Conservation (phyloP, 1,284 basidiomycete species). For the Microbotryum lychnidis-dioicae region DNA sequence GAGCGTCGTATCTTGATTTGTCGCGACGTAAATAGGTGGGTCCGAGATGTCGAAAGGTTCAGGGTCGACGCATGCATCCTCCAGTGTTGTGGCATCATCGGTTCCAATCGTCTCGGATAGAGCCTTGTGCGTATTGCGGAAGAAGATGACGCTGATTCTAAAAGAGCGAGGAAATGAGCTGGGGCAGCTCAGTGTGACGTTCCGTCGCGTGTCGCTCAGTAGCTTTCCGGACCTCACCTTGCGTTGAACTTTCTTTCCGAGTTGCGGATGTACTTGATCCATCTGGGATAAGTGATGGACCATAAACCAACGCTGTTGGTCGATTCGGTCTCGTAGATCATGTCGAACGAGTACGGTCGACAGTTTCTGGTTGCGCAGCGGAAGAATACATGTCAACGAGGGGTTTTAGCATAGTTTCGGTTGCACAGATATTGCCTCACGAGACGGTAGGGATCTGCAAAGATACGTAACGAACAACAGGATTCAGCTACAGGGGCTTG, state of each 20-base stretch:
- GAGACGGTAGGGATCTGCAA: constrained; percentile 3
- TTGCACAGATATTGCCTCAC: no score
- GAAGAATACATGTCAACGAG: no score
- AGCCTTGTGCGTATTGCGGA: constrained; percentile 6
- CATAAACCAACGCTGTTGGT: constrained; percentile 9
- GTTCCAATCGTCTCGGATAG: background rate
- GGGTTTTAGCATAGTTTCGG: no score
- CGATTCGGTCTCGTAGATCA: constrained; percentile 10
- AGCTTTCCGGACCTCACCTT: background rate
- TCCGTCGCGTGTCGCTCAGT: background rate
- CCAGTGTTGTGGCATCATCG: constrained; percentile 1
- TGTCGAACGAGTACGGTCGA: constrained; percentile 5
- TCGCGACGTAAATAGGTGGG: constrained; percentile 5
- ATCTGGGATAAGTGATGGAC: constrained; percentile 1
- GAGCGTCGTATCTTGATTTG: background rate
- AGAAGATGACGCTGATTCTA: constrained; percentile 9
- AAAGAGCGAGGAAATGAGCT: background rate
- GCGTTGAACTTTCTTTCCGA: background rate
- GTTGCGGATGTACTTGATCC: constrained; percentile 2
- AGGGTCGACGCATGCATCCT: constrained; percentile 1
- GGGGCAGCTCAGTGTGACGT: no score
- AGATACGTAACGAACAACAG: background rate
- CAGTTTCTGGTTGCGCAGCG: constrained; percentile 1
- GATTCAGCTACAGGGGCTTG: background rate
- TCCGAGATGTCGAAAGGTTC: constrained; percentile 6